These are phyloP conservation scores for Tylopilus cervinicoccineus DNA, from an alignment of 768 basidiomycete species.

Conservation along the genomic window DNA sequence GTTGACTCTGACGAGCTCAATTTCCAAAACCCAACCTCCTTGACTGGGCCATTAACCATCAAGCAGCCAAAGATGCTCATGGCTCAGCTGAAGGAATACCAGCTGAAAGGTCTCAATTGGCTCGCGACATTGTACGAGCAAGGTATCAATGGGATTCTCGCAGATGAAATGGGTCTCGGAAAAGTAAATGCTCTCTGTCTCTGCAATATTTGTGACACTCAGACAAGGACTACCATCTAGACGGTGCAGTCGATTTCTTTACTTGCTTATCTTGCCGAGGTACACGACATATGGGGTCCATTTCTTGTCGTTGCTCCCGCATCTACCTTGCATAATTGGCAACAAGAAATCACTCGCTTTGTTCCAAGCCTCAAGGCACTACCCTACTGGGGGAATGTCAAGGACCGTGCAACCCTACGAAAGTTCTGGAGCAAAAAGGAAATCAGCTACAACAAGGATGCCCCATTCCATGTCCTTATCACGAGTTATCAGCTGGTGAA, in stretches of 20 bases:
- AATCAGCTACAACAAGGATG: conserved; percentile 91
- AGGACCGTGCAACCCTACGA: conserved; percentile 89
- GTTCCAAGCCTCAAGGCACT: conserved; percentile 91
- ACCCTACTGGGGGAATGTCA: conserved; percentile 98
- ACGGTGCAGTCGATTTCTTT: conserved; percentile 98
- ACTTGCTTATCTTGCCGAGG: conserved; percentile 92
- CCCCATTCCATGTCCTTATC: conserved; percentile 94
- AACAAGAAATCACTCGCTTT: conserved; percentile 95
- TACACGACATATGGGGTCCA: conserved; percentile 98
- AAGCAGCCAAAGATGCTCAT: conserved; percentile 94
- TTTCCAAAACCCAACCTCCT: conserved; percentile 96
- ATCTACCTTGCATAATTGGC: conserved; percentile 98
- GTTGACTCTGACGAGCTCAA: conserved; percentile 97
- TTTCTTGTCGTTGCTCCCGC: conserved; percentile 98
- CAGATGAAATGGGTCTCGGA: conserved; percentile 97
- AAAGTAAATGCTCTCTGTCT: conserved; percentile 48
- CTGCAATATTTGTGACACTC: not conserved
- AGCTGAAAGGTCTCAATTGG: conserved; percentile 98
- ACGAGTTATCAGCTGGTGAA: conserved; percentile 93
- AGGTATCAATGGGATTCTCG: conserved; percentile 98
- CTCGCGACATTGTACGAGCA: conserved; percentile 96
- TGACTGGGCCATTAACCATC: conserved; percentile 80
- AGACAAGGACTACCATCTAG: conserved; percentile 33
- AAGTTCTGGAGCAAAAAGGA: conserved; percentile 99
- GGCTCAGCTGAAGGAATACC: conserved; percentile 97